Evolutionary conservation across 345 rosid species (phyloP).

Genomic region (Mangifera indica): DNA sequence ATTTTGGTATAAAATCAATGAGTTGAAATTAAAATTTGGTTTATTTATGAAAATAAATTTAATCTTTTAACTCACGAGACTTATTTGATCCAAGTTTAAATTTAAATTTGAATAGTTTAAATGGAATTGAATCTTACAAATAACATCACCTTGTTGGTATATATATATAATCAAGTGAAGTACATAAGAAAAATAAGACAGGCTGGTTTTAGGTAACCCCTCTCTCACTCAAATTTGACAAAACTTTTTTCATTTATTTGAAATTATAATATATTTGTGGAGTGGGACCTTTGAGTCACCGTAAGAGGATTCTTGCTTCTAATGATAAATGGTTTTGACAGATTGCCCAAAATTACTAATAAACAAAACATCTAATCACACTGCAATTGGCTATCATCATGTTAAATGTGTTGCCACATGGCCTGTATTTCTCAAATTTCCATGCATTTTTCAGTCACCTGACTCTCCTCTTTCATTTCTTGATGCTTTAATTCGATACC

Average conservation of each 20-base stretch:
- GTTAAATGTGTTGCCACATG: constrained; percentile 8
- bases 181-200: background rate
- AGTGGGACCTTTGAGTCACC: constrained; percentile 11
- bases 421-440: background rate
- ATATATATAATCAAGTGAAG: background rate
- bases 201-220: constrained; percentile 16
- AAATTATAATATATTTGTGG: background rate
- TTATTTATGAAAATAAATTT: too few species aligned
- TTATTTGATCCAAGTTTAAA: too few species aligned
- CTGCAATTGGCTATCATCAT: background rate
- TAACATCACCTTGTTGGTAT: constrained; percentile 4
- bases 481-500: too few species aligned
- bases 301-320: background rate
- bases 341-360: background rate
- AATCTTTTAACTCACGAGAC: too few species aligned
- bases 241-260: constrained; percentile 10
- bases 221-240: constrained; percentile 19
- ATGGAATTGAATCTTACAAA: background rate
- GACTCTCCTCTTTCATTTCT: too few species aligned
- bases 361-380: background rate
- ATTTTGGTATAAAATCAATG: too few species aligned
- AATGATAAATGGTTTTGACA: background rate
- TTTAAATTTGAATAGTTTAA: too few species aligned
- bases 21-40: too few species aligned
- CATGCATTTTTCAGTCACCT: constrained; percentile 1